Evolutionary conservation across 169 alveolate species (phyloP).

Genomic region (Plasmodium falciparum): DNA sequence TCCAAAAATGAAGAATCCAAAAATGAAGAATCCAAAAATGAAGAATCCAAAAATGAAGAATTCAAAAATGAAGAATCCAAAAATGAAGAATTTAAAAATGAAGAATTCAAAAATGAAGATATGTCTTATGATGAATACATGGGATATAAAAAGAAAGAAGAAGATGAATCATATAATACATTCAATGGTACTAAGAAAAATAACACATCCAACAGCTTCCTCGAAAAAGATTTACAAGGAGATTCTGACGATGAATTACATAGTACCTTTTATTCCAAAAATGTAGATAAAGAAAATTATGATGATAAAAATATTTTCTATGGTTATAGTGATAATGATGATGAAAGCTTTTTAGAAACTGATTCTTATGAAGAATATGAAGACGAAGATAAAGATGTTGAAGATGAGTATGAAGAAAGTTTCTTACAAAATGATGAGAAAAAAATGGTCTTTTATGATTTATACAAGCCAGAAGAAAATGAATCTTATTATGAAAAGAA

Average conservation of each 20-base stretch:
- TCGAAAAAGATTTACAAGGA: conserved; percentile 4
- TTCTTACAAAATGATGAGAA: not conserved
- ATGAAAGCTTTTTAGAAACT: conserved; percentile 30
- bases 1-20: not conserved
- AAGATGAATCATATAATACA: not conserved
- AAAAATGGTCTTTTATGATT: no score
- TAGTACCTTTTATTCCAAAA: conserved; percentile 13
- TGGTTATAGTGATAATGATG: not conserved
- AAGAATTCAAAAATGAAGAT: conserved; percentile 12
- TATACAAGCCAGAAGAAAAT: no score
- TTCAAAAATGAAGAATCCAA: conserved; percentile 4
- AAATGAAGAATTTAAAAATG: not conserved
- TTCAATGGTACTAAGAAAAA: not conserved
- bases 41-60: not conserved
- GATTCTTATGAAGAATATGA: conserved; percentile 12
- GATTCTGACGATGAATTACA: conserved; percentile 1
- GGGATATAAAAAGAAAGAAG: not conserved
- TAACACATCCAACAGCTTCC: conserved; percentile 24
- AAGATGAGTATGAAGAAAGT: conserved; percentile 7
- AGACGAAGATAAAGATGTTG: conserved; percentile 21
- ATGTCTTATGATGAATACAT: not conserved
- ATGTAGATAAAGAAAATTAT: conserved; percentile 9
- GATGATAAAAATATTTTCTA: conserved; percentile 4
- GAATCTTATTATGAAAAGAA: no score
- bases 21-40: conserved; percentile 9